Base-by-base conservation (phyloP, 306 rosid species). In the Adenanthera pavonina region DNA sequence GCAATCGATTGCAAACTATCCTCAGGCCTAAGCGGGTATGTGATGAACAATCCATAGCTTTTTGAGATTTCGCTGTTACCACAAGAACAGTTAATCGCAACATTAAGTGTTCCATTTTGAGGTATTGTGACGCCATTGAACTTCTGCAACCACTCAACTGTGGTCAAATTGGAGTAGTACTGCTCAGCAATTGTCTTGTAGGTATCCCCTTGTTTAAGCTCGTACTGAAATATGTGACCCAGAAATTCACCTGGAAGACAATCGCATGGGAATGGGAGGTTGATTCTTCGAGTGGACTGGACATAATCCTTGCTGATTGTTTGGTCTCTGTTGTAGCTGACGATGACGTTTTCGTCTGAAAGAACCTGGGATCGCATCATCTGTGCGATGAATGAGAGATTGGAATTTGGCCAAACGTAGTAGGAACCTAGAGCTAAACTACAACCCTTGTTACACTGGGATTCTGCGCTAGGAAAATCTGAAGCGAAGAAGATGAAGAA, bases 1-100 rank as follows among this genome's bases (percentile, higher is more conserved):
- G 72, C 72, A 67, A 67, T 44, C 8, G 72, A 67, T 17, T 41
- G 15, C 72, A 67, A 40, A 41, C 34, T 40, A 17, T 67, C 72
- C 51, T 16, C 72, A 40, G 72, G 51, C 72, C 72, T 67, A 40
- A 67, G 72, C 8, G 72, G 72, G 51, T 46, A 67, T 8, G 72
- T 67, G 51, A 41, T 67, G 34, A 67, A 67, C 72, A 67, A 41
- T 9, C 72, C 72, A 67, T 67, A 67, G 13, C 40, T 51, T 0
- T 40, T 67, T n/a, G 72, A 67, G 5, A 67, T 51, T 17, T 40
- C 15, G 3, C 72, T 67, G 51, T 67, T 41, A 41, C 72, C 72
- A 67, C 72, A 67, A 9, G 47, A 67, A 67, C 72, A 67, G 20
- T 17, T 67, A 40, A 67, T 25, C 4, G 72, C 6, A 10, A 67